phyloP scores from a whole-genome alignment of 2,329 filamentous ascomycete genomes.

The Cephalotrichum gorgonifer region DNA sequence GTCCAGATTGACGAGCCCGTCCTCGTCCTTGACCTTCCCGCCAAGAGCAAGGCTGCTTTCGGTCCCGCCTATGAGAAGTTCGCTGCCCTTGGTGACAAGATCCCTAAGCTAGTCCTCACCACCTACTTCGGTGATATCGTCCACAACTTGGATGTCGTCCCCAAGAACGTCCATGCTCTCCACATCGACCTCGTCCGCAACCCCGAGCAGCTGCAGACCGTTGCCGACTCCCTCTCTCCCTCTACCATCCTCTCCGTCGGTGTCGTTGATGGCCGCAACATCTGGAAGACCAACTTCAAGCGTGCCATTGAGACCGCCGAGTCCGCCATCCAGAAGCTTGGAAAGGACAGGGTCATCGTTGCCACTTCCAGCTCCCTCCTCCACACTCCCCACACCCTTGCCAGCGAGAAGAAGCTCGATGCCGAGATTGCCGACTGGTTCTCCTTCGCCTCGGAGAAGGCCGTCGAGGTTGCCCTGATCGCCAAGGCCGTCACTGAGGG shows the following conservation, averaged over 20 bases:
- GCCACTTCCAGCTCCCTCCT: conserved; percentile 96
- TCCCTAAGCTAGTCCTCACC: conserved; percentile 81
- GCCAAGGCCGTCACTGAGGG: conserved; percentile 96
- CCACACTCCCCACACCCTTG: conserved; percentile 95
- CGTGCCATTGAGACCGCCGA: conserved; percentile 84
- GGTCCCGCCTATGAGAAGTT: conserved; percentile 95
- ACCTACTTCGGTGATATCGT: conserved; percentile 99
- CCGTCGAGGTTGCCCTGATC: conserved; percentile 78
- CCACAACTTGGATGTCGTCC: conserved; percentile 91
- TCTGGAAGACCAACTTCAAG: conserved; percentile 99
- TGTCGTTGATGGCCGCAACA: conserved; percentile 98
- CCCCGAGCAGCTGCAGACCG: conserved; percentile 89
- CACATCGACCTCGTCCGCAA: conserved; percentile 96
- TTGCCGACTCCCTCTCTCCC: conserved; percentile 71
- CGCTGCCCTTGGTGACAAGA: conserved; percentile 61
- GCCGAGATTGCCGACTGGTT: conserved; percentile 95
- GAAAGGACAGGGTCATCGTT: conserved; percentile 94
- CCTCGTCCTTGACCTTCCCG: conserved; percentile 85
- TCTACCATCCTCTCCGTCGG: conserved; percentile 88
- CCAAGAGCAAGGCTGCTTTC: conserved; percentile 92
- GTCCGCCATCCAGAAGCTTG: conserved; percentile 83
- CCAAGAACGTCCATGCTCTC: conserved; percentile 70
- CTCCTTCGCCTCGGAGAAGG: conserved; percentile 95
- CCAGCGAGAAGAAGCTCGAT: conserved; percentile 97
- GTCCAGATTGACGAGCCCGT: conserved; percentile 98